phyloP scores from a whole-genome alignment of 257 asterid species.

The Ilex aquifolium region DNA sequence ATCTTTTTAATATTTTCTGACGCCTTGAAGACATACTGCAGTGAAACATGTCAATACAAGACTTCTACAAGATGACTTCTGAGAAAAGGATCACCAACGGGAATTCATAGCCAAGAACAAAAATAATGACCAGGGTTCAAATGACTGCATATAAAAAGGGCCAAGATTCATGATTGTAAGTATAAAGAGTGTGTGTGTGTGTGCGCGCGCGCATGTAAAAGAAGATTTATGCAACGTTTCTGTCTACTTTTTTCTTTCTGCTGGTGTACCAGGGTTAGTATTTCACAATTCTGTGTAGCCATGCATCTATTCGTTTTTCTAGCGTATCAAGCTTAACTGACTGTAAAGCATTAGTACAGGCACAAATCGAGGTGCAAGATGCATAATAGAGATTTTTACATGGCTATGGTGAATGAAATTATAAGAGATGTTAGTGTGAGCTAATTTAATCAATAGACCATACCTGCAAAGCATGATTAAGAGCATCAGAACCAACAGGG shows the following conservation, averaged over 20 bases:
- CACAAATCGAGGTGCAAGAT: background rate
- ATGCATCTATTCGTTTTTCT: background rate
- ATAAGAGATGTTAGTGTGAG: background rate
- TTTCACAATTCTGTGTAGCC: background rate
- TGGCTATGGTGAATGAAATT: background rate
- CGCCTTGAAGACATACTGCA: constrained; percentile 73
- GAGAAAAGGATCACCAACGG: constrained; percentile 3
- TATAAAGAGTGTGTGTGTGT: no score
- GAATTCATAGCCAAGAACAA: background rate
- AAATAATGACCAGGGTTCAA: background rate
- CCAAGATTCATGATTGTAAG: no score
- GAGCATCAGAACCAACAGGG: constrained; percentile 74
- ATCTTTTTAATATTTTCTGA: constrained; percentile 55
- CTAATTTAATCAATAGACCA: constrained; percentile 1
- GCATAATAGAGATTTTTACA: background rate
- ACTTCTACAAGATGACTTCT: constrained; percentile 10
- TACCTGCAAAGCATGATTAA: constrained; percentile 74
- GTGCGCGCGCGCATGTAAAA: no score
- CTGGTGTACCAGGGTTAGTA: background rate
- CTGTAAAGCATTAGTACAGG: background rate
- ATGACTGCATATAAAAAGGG: no score
- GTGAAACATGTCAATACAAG: constrained; percentile 10
- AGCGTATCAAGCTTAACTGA: background rate
- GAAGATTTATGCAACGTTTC: no score
- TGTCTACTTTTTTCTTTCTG: background rate